These are phyloP conservation scores for Cardamine occulta DNA, from an alignment of 345 rosid genomes.

Conservation along the genomic window DNA sequence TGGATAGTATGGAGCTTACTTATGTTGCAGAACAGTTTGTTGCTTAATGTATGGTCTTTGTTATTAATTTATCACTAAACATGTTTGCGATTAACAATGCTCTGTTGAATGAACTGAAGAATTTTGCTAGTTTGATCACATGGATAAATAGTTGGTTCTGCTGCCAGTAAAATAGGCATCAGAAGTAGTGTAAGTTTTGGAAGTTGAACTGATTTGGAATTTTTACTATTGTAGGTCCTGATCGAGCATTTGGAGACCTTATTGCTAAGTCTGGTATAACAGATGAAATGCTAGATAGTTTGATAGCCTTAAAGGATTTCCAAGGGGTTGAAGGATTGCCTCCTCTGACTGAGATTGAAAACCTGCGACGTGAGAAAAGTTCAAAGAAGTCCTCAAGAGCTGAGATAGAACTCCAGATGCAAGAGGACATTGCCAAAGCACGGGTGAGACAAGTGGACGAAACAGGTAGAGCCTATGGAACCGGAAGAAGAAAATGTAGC, in stretches of 20 bases:
- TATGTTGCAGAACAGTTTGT: not conserved
- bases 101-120: not conserved
- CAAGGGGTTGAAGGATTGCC: conserved; percentile 88
- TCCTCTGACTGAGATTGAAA: conserved; percentile 80
- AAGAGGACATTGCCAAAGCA: conserved; percentile 85
- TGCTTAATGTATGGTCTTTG: not conserved
- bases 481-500: conserved; percentile 96
- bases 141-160: not conserved
- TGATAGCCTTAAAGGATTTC: conserved; percentile 84
- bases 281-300: conserved; percentile 89
- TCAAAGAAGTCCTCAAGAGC: conserved; percentile 69
- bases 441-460: conserved; percentile 89
- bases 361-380: conserved; percentile 69
- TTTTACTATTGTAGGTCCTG: conserved; percentile 61
- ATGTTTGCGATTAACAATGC: not conserved
- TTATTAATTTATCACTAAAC: not conserved
- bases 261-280: conserved; percentile 90
- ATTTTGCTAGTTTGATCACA: not conserved
- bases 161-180: not conserved
- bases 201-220: conserved; percentile 20
- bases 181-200: not conserved
- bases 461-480: conserved; percentile 91
- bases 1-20: conserved; percentile 11
- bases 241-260: conserved; percentile 94
- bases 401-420: conserved; percentile 84